These are phyloP conservation scores for Eleusine indica DNA, from an alignment of 176 grass and related monocot species.

Conservation along the genomic window DNA sequence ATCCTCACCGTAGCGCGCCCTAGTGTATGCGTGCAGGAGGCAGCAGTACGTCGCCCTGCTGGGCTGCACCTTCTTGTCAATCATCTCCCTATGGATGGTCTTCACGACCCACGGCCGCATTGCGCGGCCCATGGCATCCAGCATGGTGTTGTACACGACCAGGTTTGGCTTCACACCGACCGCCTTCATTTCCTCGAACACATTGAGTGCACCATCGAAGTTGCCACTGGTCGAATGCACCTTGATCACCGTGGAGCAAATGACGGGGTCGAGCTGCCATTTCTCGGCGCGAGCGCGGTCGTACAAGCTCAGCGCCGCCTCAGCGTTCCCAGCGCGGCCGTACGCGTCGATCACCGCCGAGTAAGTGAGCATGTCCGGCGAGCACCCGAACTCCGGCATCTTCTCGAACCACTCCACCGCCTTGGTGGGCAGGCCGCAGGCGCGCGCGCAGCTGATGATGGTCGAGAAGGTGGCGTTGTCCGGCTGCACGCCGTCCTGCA, in stretches of 20 bases:
- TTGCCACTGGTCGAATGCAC: constrained; percentile 63
- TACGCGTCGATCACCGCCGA: constrained; percentile 82
- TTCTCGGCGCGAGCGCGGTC: constrained; percentile 69
- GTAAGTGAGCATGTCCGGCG: constrained; percentile 68
- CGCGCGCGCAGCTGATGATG: constrained; percentile 70
- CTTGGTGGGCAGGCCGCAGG: constrained; percentile 61
- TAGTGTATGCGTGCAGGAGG: constrained; percentile 78
- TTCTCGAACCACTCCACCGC: constrained; percentile 96
- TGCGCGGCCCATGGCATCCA: constrained; percentile 82
- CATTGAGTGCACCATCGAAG: constrained; percentile 79
- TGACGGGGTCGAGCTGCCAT: constrained; percentile 68
- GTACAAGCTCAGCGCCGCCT: constrained; percentile 71
- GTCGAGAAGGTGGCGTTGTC: constrained; percentile 87
- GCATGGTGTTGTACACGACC: constrained; percentile 76
- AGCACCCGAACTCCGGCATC: constrained; percentile 71
- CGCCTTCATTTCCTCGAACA: constrained; percentile 96
- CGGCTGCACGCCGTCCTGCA: constrained; percentile 56
- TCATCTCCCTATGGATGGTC: constrained; percentile 79
- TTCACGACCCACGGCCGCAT: constrained; percentile 92
- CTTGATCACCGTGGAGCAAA: constrained; percentile 69
- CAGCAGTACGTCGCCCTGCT: constrained; percentile 62
- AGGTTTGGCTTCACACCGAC: constrained; percentile 72
- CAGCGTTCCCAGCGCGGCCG: constrained; percentile 63
- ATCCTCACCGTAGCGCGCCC: constrained; percentile 78
- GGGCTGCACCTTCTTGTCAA: constrained; percentile 46